Base-by-base conservation (phyloP, 1,139 yeast genomes). In the Blastobotrys buckinghamii region DNA sequence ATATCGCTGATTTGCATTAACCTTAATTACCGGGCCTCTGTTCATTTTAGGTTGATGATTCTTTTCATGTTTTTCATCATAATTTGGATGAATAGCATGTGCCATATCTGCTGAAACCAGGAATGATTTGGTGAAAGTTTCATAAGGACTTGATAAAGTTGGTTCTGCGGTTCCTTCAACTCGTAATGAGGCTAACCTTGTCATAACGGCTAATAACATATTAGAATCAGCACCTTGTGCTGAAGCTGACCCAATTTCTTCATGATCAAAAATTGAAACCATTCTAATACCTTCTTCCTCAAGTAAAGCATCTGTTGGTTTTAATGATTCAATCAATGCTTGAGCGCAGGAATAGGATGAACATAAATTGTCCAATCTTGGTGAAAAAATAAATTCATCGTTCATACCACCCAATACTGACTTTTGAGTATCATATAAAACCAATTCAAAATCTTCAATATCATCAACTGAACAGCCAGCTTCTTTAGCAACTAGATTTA, bases 151-250 rank as follows among this genome's bases (percentile, higher is more conserved):
- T 55, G 79, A 77, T 44, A 59, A 46, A n/a, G 56, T 67, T 64
- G 40, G 71, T 56, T 52, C 45, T 35, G 59, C 59, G 2, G 65
- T 59, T 0, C 68, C 69, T 45, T 70, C 71, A 30, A 72, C 70
- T 12, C 68, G 64, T 17, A 78, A 62, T 8, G 73, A 69, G 0
- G 89, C 77, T 48, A 89, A 67, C 59, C 96, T 77, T 50, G 77
- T 78, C 47, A 89, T 66, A 10, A 86, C 75, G 57, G 89, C 88
- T 16, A 94, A 94, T 48, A 92, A 71, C 63, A 92, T 85, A 48
- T 90, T 84, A 1, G 97, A 89, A 61, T 87, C 92, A 1, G 98
- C 98, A 54, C 98, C 98, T 66, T 92, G 97, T 10, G 96, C 96
- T 33, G 96, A 84, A 10, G 80, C 74, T 4, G 96, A 88, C 0